Evolutionary conservation across 352 stramenopile species (phyloP), one percentile per base, ranked within the genome.

Genomic region (Phytopythium litorale): DNA sequence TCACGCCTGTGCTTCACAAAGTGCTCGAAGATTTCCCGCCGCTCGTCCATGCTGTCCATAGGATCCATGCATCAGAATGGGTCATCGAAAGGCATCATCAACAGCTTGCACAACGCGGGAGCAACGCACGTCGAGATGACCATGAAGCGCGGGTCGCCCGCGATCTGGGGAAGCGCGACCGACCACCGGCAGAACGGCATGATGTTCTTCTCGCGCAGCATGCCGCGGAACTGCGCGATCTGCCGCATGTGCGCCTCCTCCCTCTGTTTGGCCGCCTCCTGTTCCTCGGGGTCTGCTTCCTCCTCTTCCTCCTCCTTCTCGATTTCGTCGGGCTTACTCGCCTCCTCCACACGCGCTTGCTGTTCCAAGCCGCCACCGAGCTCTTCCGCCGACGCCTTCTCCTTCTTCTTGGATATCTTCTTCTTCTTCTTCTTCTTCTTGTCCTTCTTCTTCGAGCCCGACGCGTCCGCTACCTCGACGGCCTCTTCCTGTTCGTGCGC

Each of bases 131-230:
- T 89, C 28, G 72, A 63, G 8, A 94, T 67, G 1, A 76, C 80
- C 52, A 90, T 73, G 62, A 94, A 94, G 0, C 85, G 79, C 3
- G 78, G 75, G 52, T 94, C 85, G n/a, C 67, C 67, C 21, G 79
- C 73, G 62, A 94, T 91, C 40, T 83, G 78, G 7, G 85, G 83
- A 37, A 94, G 69, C 33, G 82, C 85, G 13, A 89, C 85, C 48
- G 82, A 90, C 85, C 85, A 94, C 56, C 91, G 91, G 56, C 68
- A 83, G 37, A 91, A 86, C 48, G 85, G 85, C 81, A 94, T 91
- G 59, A 94, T 89, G 56, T 85, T 88, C 66, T 92, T 92, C 56
- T 92, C 81, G 33, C 83, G 76, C 55, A 94, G 64, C 85, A 94
- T 88, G 30, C 76, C 64, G 9, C 73, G 66, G 50, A 92, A 94